Evolutionary conservation across 176 grass and related monocot species (phyloP).

Genomic region (Cocos nucifera): DNA sequence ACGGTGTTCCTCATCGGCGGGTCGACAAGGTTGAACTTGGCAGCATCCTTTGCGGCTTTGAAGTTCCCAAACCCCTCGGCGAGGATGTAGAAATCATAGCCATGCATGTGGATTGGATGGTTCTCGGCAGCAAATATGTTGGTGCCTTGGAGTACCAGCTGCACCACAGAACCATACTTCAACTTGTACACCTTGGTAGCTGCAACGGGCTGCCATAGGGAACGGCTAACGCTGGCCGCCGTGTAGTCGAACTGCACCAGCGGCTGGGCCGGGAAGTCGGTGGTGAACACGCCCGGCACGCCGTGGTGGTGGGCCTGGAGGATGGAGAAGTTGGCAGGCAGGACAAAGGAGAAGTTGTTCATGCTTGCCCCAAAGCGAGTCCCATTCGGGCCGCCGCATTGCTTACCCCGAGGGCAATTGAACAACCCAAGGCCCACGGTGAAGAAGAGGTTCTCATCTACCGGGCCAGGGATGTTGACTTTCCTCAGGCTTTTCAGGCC

Average conservation of each 20-base stretch:
- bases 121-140: slow-evolving; percentile 12
- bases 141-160: slow-evolving; percentile 12
- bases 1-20: slow-evolving; percentile 10
- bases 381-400: slow-evolving; percentile 1
- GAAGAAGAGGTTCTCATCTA: slow-evolving; percentile 11
- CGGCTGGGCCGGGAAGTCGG: slow-evolving; percentile 7
- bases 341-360: slow-evolving; percentile 9
- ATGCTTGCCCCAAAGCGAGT: slow-evolving; percentile 6
- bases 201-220: background rate
- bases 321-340: slow-evolving; percentile 4
- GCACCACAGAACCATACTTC: slow-evolving; percentile 3
- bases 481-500: background rate
- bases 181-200: slow-evolving; percentile 3
- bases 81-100: slow-evolving; percentile 7
- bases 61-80: slow-evolving; percentile 16
- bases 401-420: background rate
- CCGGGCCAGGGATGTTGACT: background rate
- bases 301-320: slow-evolving; percentile 8
- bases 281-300: slow-evolving; percentile 6
- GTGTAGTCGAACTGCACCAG: slow-evolving; percentile 12
- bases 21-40: slow-evolving; percentile 10
- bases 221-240: background rate
- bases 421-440: slow-evolving; percentile 4
- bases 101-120: slow-evolving; percentile 13
- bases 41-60: background rate